phyloP scores from a whole-genome alignment of 2,329 filamentous ascomycete species.

The Verticillium nubilum region DNA sequence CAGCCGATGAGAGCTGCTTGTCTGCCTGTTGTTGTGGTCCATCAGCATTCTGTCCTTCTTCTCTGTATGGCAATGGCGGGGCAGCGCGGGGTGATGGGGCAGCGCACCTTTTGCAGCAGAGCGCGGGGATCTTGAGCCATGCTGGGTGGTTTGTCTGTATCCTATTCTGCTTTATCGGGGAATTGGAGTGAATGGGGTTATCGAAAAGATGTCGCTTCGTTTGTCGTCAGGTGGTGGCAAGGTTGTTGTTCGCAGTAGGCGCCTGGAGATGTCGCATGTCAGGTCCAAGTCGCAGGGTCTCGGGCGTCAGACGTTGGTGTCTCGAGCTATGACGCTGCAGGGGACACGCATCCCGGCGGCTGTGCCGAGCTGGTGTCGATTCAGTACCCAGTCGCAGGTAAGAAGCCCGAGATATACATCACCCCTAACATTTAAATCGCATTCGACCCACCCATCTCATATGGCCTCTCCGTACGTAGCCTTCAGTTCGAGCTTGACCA shows the following conservation, averaged over 20 bases:
- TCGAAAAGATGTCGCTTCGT: not conserved
- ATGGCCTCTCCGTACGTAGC: not conserved
- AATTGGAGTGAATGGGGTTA: slow-evolving; percentile 6
- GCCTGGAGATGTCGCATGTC: not conserved
- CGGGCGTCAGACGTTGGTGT: slow-evolving; percentile 1
- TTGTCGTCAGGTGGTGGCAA: not conserved
- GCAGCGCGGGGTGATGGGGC: slow-evolving; percentile 15
- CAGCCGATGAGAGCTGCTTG: slow-evolving; percentile 69
- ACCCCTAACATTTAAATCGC: not conserved
- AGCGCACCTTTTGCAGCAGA: slow-evolving; percentile 67
- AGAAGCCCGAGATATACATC: not conserved
- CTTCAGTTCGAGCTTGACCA: not conserved
- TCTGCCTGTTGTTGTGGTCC: slow-evolving; percentile 64
- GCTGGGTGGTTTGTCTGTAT: slow-evolving; percentile 12
- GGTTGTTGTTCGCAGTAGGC: not conserved
- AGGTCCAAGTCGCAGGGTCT: slow-evolving; percentile 1
- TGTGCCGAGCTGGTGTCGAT: not conserved
- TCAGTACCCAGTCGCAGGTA: not conserved
- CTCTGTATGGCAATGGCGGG: not conserved
- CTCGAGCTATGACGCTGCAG: slow-evolving; percentile 3
- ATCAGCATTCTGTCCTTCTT: not conserved
- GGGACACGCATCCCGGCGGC: not conserved
- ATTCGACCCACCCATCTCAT: not conserved
- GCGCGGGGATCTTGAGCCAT: slow-evolving; percentile 77
- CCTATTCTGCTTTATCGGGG: not conserved